Conservation (phyloP, 2,329 filamentous ascomycete species). For the Phialocephala subalpina region DNA sequence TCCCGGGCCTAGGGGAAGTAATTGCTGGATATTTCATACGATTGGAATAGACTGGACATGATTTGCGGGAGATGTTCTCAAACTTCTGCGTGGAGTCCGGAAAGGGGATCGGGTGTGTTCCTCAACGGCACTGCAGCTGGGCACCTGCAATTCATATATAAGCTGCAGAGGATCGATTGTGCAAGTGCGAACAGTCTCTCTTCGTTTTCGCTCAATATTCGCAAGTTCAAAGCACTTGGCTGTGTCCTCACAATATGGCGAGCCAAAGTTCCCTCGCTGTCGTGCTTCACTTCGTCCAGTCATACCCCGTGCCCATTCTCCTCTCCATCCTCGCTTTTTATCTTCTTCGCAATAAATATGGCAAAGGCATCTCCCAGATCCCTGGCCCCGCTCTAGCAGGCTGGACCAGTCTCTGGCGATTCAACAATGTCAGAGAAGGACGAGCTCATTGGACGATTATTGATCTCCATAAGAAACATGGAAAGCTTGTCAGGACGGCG, state of each 20-base stretch:
- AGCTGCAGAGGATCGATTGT: too few species aligned
- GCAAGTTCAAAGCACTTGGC: background rate
- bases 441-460: constrained; percentile 20
- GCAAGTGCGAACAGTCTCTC: too few species aligned
- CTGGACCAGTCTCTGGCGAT: constrained; percentile 33
- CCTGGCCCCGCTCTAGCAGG: constrained; percentile 33
- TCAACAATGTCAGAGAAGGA: constrained; percentile 29
- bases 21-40: too few species aligned
- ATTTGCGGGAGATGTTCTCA: too few species aligned
- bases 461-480: constrained; percentile 53
- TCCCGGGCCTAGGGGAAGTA: background rate
- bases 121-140: too few species aligned
- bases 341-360: constrained; percentile 2
- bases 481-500: constrained; percentile 78
- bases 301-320: background rate
- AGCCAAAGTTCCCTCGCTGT: background rate
- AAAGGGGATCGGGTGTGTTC: too few species aligned
- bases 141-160: too few species aligned
- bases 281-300: background rate
- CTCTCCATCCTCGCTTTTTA: background rate
- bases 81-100: too few species aligned
- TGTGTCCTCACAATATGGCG: background rate
- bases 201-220: background rate
- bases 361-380: constrained; percentile 1
- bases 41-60: too few species aligned